phyloP scores from a whole-genome alignment of 2,329 filamentous ascomycete species.

The Pseudopithomyces maydicus region DNA sequence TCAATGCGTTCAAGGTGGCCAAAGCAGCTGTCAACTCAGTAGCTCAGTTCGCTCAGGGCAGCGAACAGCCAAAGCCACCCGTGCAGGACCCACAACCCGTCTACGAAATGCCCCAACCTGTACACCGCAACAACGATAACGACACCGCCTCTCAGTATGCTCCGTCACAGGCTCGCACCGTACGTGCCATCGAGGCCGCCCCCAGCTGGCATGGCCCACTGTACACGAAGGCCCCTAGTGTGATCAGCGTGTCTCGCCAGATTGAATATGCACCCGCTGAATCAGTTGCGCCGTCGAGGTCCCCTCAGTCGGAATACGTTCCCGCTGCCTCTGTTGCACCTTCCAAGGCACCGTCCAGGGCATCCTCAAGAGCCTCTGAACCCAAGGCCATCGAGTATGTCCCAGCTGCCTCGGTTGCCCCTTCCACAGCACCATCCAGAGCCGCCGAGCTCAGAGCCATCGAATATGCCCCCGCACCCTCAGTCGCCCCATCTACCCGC shows the following conservation, averaged over 20 bases:
- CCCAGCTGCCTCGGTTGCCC: constrained; percentile 21
- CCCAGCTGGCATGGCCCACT: constrained; percentile 43
- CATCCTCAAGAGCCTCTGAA: too few species aligned
- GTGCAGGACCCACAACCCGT: constrained; percentile 40
- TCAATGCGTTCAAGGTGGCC: constrained; percentile 41
- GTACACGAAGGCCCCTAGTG: constrained; percentile 32
- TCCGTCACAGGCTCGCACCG: constrained; percentile 25
- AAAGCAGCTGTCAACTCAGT: constrained; percentile 32
- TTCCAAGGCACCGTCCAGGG: constrained; percentile 4
- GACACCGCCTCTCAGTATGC: constrained; percentile 44
- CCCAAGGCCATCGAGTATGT: constrained; percentile 28
- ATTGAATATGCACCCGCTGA: constrained; percentile 10
- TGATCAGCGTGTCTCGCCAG: constrained; percentile 21
- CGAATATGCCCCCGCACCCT: constrained; percentile 32
- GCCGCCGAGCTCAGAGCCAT: constrained; percentile 10
- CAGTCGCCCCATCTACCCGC: constrained; percentile 18
- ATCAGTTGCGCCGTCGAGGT: constrained; percentile 5
- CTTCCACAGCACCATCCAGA: constrained; percentile 6
- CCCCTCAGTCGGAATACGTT: constrained; percentile 18
- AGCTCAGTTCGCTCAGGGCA: constrained; percentile 34
- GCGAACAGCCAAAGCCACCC: constrained; percentile 30
- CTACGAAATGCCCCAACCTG: constrained; percentile 31
- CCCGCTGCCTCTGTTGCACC: constrained; percentile 22
- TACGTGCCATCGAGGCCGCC: constrained; percentile 48
- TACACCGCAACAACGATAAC: constrained; percentile 46